These are phyloP conservation scores for Diutina rugosa DNA, from an alignment of 1,139 yeast genomes.

Conservation along the genomic window DNA sequence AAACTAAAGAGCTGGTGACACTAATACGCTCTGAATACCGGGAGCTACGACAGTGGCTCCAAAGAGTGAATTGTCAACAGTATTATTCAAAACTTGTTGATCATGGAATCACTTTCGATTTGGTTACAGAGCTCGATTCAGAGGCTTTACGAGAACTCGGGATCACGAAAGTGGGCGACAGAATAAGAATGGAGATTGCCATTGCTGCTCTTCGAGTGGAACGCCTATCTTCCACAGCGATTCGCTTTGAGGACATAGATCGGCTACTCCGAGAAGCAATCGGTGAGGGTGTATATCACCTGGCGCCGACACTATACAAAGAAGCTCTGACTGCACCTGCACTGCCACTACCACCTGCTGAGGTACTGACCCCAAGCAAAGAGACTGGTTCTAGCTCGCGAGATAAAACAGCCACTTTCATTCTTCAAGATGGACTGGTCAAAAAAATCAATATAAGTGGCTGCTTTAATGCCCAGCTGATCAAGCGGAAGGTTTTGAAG, in stretches of 20 bases:
- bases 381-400: slow-evolving; percentile 2
- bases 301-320: neutral
- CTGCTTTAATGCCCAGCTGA: slow-evolving; percentile 70
- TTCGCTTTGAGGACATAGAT: slow-evolving; percentile 20
- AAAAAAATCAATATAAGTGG: slow-evolving; percentile 66
- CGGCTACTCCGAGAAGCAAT: slow-evolving; percentile 11
- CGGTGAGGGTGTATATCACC: neutral
- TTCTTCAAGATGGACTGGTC: slow-evolving; percentile 65
- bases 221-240: slow-evolving; percentile 14
- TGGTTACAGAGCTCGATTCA: slow-evolving; percentile 54
- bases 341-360: neutral
- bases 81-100: slow-evolving; percentile 22
- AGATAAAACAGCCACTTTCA: slow-evolving; percentile 37
- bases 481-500: slow-evolving; percentile 57
- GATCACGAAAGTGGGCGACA: slow-evolving; percentile 66
- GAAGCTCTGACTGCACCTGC: neutral
- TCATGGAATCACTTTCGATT: slow-evolving; percentile 45
- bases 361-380: slow-evolving; percentile 1
- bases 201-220: slow-evolving; percentile 29
- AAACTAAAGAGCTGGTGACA: slow-evolving; percentile 1
- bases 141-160: slow-evolving; percentile 67
- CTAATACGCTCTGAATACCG: neutral
- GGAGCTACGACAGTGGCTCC: slow-evolving; percentile 7
- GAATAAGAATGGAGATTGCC: slow-evolving; percentile 52
- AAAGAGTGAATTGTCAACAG: slow-evolving; percentile 23